phyloP scores from a whole-genome alignment of 2,329 filamentous ascomycete genomes.

The Dactylellina parvicollis region DNA sequence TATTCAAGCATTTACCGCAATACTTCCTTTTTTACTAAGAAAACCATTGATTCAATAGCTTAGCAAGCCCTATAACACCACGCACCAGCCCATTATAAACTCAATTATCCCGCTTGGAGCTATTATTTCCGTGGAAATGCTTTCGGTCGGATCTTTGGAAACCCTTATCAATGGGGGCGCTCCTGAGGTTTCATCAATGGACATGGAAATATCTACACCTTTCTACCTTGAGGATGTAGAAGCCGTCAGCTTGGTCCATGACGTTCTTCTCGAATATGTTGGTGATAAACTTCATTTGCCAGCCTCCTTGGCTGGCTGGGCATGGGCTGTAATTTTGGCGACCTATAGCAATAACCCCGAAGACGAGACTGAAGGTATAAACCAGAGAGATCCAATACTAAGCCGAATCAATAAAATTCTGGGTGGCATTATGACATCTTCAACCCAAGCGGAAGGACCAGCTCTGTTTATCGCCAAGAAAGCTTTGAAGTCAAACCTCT shows the following conservation, averaged over 20 bases:
- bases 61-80: conserved; percentile 52
- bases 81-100: conserved; percentile 54
- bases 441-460: conserved; percentile 53
- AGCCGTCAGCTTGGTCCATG: conserved; percentile 51
- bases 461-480: conserved; percentile 52
- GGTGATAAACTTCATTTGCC: conserved; percentile 40
- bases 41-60: conserved; percentile 29
- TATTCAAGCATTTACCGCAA: neutral
- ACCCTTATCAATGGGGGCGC: conserved; percentile 46
- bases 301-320: conserved; percentile 55
- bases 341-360: conserved; percentile 28
- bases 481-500: conserved; percentile 54
- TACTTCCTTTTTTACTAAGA: conserved; percentile 3
- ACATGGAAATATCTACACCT: conserved; percentile 41
- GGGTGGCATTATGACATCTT: conserved; percentile 50
- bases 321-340: conserved; percentile 56
- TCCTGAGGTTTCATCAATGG: conserved; percentile 41
- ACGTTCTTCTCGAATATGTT: conserved; percentile 55
- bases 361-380: conserved; percentile 12
- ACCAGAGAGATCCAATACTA: conserved; percentile 42
- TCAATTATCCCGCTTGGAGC: conserved; percentile 55
- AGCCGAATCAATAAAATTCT: conserved; percentile 45
- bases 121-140: conserved; percentile 57
- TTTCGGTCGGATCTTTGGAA: conserved; percentile 55
- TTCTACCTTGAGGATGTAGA: conserved; percentile 54